Conservation (phyloP, 164 flowering plant species). For the Magnolia kwangsiensis region DNA sequence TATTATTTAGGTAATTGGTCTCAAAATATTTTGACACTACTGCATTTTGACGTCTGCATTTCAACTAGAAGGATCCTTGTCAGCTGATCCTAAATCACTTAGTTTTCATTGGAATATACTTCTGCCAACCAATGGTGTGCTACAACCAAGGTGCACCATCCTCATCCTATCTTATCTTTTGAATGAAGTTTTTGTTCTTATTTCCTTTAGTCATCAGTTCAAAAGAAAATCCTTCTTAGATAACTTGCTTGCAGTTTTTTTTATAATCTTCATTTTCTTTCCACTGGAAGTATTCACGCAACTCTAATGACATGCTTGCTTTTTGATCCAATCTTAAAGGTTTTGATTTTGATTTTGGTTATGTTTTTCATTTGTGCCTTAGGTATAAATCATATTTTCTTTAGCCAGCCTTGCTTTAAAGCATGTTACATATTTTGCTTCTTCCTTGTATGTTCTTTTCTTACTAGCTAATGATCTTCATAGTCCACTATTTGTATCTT, state of each 20-base stretch:
- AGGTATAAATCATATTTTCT: not conserved
- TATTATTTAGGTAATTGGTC: not conserved
- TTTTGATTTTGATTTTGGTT: constrained; percentile 14
- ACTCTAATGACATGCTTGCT: constrained; percentile 84
- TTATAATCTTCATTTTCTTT: not conserved
- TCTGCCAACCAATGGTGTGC: constrained; percentile 80
- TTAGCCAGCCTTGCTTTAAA: not conserved
- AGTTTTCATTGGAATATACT: constrained; percentile 75
- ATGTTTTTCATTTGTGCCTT: not conserved
- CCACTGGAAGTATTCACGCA: constrained; percentile 73
- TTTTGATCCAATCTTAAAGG: constrained; percentile 85
- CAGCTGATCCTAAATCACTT: constrained; percentile 77
- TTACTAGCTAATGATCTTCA: not conserved
- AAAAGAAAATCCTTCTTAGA: not conserved
- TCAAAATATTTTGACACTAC: not conserved
- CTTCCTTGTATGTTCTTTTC: not conserved
- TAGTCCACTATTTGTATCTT: not conserved
- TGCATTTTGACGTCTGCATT: constrained; percentile 4
- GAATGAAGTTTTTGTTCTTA: not conserved
- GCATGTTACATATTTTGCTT: not conserved
- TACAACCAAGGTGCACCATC: constrained; percentile 58
- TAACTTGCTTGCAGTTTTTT: not conserved
- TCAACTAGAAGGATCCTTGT: constrained; percentile 66
- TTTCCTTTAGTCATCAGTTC: not conserved
- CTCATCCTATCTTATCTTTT: constrained; percentile 4